A percentile compares a stretch with the other conserved stretches of the same genome.
Evolutionary conservation across 768 basidiomycete species (phyloP).

Genomic region (Candolleomyces aberdarensis): DNA sequence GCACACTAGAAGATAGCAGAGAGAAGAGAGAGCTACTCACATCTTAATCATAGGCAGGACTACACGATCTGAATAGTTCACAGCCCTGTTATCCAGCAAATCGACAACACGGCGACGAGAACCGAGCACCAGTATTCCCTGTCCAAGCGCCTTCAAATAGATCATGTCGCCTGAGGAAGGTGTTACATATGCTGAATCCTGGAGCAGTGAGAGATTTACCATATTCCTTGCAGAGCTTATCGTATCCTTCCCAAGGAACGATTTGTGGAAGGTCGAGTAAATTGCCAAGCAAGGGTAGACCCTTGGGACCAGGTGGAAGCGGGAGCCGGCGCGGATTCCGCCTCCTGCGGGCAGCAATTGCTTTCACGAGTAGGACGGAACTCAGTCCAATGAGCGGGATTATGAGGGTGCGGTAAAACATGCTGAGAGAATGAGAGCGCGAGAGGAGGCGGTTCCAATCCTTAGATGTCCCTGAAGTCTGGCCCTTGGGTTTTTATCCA

Average conservation of each 20-base stretch:
- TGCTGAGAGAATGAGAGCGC: no score
- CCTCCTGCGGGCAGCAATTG: not conserved
- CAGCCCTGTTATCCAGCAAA: constrained; percentile 12
- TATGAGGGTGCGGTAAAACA: no score
- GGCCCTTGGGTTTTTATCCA: no score
- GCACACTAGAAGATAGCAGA: not conserved
- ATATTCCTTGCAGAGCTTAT: constrained; percentile 12
- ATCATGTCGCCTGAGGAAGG: constrained; percentile 3
- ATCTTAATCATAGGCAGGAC: constrained; percentile 17
- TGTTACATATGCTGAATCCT: not conserved
- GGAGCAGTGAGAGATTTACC: constrained; percentile 1
- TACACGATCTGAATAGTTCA: constrained; percentile 19
- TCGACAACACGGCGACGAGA: constrained; percentile 2
- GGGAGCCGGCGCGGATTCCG: constrained; percentile 7
- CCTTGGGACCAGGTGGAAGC: constrained; percentile 14
- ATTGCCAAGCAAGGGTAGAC: constrained; percentile 13
- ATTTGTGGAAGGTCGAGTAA: constrained; percentile 4
- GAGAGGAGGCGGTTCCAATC: no score
- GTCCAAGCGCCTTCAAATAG: constrained; percentile 9
- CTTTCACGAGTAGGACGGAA: not conserved
- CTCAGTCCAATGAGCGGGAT: not conserved
- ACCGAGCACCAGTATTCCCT: constrained; percentile 7
- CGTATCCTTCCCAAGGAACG: constrained; percentile 10
- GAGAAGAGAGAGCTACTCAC: constrained; percentile 8
- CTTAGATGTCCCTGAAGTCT: no score